These are phyloP conservation scores for Penicillium sp. DNA, from an alignment of 2,329 filamentous ascomycete species.

Conservation along the genomic window DNA sequence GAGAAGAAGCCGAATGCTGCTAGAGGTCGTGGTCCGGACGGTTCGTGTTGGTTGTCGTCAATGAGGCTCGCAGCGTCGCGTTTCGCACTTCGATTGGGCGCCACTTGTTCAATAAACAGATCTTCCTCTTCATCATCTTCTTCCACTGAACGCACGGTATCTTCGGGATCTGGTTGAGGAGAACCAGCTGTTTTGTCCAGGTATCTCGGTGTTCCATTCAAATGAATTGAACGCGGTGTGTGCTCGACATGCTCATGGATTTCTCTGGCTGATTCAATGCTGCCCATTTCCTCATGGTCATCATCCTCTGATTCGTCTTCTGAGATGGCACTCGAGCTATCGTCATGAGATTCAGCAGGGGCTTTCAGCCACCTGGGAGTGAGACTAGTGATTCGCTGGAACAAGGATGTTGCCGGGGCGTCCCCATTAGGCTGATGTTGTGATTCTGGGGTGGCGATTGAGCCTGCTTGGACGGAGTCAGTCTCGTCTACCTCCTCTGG, in stretches of 20 bases:
- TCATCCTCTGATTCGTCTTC: conserved; percentile 17
- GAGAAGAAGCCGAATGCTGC: conserved; percentile 41
- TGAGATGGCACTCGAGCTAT: conserved; percentile 15
- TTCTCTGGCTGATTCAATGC: conserved; percentile 13
- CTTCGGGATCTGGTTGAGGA: background rate
- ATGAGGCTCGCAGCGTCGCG: conserved; percentile 4
- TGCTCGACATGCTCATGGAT: conserved; percentile 15
- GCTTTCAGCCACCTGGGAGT: conserved; percentile 36
- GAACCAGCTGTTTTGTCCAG: conserved; percentile 10
- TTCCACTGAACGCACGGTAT: conserved; percentile 5
- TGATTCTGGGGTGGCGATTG: conserved; percentile 23
- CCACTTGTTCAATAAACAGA: conserved; percentile 1
- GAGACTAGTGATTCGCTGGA: conserved; percentile 32
- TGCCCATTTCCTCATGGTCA: conserved; percentile 16
- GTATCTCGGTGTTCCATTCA: conserved; percentile 11
- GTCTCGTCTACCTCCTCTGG: conserved; percentile 9
- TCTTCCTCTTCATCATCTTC: conserved; percentile 9
- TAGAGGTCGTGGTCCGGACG: conserved; percentile 23
- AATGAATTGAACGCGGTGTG: conserved; percentile 10
- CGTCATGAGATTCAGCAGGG: conserved; percentile 19
- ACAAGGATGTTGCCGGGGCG: conserved; percentile 36
- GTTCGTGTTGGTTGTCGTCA: conserved; percentile 9
- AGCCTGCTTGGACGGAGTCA: conserved; percentile 11
- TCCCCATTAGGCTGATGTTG: conserved; percentile 13
- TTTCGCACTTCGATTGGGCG: conserved; percentile 1